Base-by-base conservation (phyloP, 2,329 filamentous ascomycete species). In the Fonsecaea multimorphosa region DNA sequence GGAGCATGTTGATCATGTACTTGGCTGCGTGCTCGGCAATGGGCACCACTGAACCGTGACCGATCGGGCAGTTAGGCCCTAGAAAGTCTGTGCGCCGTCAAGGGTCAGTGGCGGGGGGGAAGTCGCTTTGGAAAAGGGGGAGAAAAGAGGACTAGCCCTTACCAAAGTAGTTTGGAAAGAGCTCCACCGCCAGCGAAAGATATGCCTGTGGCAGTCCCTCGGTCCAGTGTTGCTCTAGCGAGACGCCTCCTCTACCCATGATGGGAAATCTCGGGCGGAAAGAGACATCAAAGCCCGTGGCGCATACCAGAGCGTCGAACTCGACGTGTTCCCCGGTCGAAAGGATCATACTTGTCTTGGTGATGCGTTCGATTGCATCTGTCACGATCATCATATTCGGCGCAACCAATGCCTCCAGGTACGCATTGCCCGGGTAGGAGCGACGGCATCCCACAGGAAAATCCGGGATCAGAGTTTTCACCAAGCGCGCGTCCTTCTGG, bases 391-490 rank as follows among this genome's bases (percentile, higher is more conserved):
- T 78, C 1, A 84, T 80, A 58, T 84, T 84, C 2, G n/a, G 3
- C 5, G n/a, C n/a, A 51, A 14, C 24, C 46, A 82, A 71, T 0
- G 83, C 80, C 70, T 84, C 81, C 8, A 85, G 78, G 70, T 83
- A 85, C 0, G 82, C 82, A n/a, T 80, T 79, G 0, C 82, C 83
- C 1, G 83, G 83, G 0, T 83, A 83, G 22, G 83, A 68, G 0
- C 83, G 76, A 16, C 82, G 75, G 19, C 52, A 31, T 6, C 11
- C 46, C 8, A 51, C 46, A 14, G n/a, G 8, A 24, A 51, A 51
- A 29, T 51, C 46, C 0, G 46, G 46, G 16, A 51, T 51, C 12
- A 51, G 12, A 24, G 7, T 6, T 27, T 51, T 51, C n/a, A 51
- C 19, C 2, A 51, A 14, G 19, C 46, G 46, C 46, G 19, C 27